Base-by-base conservation (phyloP, 148 eudicot genomes). In the Polygonum aviculare region DNA sequence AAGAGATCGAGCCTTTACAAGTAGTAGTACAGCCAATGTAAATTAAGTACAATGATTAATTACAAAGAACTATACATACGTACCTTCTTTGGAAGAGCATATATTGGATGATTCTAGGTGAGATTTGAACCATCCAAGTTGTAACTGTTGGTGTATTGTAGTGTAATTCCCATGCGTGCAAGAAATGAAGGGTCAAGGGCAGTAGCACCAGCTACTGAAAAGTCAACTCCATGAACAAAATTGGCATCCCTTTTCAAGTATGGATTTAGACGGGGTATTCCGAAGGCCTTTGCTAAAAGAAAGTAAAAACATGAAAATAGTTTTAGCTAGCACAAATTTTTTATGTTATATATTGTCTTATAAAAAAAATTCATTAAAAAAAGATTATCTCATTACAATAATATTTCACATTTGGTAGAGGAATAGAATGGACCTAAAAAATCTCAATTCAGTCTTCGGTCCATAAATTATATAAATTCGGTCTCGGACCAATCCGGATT, bases 191-290 rank as follows among this genome's bases (percentile, higher is more conserved):
- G 18, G 22, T 76, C 78, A 22, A 77, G 79, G 14, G 86, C 88
- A 0, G 83, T 77, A 3, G 81, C 73, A 36, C 86, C 86, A 0
- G 80, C 80, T 8, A 83, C 83, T 1, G 86, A 86, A 18, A 86
- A 81, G 74, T 83, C 83, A 18, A 70, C 86, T 22, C 88, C 88
- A 19, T 81, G 60, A 35, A 11, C 80, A 49, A 86, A 86, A 77
- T 80, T 52, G 50, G 84, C 81, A 11, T 78, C 79, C 18, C 26
- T 77, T 7, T 74, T 78, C 38, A 86, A 74, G 12, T 79, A 81
- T 19, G 88, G 88, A 60, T 81, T 83, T 33, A 78, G 59, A 11
- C 79, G 54, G 0, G 88, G 84, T 9, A 85, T 59, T 7, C 60
- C 76, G 26, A 80, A 83, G 75, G 69, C 77, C 26, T 38, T 77